Base-by-base conservation (phyloP, 2,329 filamentous ascomycete species). In the Trichoderma koningiopsis region DNA sequence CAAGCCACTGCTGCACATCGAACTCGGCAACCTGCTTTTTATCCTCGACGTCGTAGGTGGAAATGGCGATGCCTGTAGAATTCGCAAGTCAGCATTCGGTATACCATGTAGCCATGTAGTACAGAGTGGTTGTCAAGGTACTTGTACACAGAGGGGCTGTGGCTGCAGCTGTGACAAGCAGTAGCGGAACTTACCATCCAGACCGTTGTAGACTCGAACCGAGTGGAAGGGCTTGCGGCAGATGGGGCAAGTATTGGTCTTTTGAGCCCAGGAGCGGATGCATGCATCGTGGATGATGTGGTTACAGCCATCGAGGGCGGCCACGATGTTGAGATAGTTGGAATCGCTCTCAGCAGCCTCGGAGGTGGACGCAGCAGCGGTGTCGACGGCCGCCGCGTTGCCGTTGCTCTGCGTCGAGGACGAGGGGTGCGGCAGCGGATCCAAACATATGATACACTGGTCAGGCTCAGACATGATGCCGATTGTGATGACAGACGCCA, bases 231-330 rank as follows among this genome's bases (percentile, higher is more conserved):
- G 89, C 75, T 93, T 92, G 74, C 96, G 92, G 82, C 96, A 99
- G 80, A 99, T 97, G 57, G 96, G 96, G 80, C 96, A 99, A 78
- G 94, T 97, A 81, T 98, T 99, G 72, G 96, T 95, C 79, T 96
- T 92, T 81, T 96, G 93, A 57, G 95, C 93, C 96, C 96, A 99
- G 74, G 94, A 93, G 75, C 92, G 91, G 74, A 99, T 86, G 80
- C 96, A 99, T 64, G 91, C 89, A 82, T 99, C 91, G 82, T 99
- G 96, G 74, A 99, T 85, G 74, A 94, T 88, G 84, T 99, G 96
- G 70, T 93, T 92, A 81, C 96, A 99, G 58, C 93, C 91, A 70
- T 89, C 84, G 61, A 91, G 87, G 68, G 86, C 81, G 52, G 89
- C 88, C 71, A 90, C 84, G 70, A 82, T 80, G 73, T 83, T 79